Evolutionary conservation across 2,329 filamentous ascomycete species (phyloP), one percentile per base, ranked within the genome.

Genomic region (Orbilia javanica): DNA sequence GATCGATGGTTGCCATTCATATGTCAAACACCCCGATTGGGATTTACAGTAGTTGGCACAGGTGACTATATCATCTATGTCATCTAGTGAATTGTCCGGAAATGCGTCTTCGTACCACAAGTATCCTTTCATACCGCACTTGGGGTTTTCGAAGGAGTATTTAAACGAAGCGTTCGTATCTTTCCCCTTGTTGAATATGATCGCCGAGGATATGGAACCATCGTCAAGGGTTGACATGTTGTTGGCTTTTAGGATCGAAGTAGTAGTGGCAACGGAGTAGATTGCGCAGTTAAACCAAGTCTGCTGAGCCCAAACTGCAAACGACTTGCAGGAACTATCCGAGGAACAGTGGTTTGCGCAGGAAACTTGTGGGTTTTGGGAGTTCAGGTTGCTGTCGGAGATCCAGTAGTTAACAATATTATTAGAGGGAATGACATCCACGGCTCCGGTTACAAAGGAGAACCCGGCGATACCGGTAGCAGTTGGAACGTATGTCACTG

Each of bases 101-200:
- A 48, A 46, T 1, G 34, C 31, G 44, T 39, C 60, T 27, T 42
- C 22, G 20, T 48, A 39, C 60, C 42, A 63, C 20, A 74, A 20
- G 63, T 62, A 74, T 4, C 62, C 62, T 22, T 67, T 68, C 70
- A 67, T 67, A 5, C 63, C 62, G 22, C 70, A 67, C 11, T 63
- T 62, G 1, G 63, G 70, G 25, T 63, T 74, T 68, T 74, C 63
- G 27, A 74, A 25, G 3, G 53, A 63, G 27, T 68, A 74, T 46
- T 74, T 68, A 15, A 63, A 25, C 1, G 18, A 20, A 1, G 44
- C 13, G 39, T 66, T 60, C 50, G 36, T 60, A 10, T 67, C 60
- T 62, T 73, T 73, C 3, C 69, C 69, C 20, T 73, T 66, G 11
- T 73, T 73, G 62, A 73, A 73, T 5, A 27, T 63, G n/a, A 73